Evolutionary conservation across 2,329 filamentous ascomycete genomes (phyloP).

Genomic region (Penicillium digitatum): DNA sequence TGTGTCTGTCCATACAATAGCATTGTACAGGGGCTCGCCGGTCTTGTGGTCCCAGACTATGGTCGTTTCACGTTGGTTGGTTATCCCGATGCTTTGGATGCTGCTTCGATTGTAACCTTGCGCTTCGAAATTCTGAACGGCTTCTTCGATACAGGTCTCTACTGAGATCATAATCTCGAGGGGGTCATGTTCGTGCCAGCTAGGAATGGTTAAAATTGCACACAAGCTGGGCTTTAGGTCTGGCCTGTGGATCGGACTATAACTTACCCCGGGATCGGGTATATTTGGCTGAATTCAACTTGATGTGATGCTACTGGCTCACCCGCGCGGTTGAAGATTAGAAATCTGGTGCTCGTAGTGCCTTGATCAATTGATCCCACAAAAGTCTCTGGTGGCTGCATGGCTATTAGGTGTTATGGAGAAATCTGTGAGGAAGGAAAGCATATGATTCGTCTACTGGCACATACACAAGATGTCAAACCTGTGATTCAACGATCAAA

Average conservation of each 20-base stretch:
- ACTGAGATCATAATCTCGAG: slow-evolving; percentile 70
- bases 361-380: slow-evolving; percentile 88
- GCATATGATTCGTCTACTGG: not conserved
- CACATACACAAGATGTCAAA: not conserved
- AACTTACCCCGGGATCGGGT: slow-evolving; percentile 77
- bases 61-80: slow-evolving; percentile 86
- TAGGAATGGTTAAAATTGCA: slow-evolving; percentile 33
- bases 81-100: slow-evolving; percentile 76
- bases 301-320: slow-evolving; percentile 78
- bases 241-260: not conserved
- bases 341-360: slow-evolving; percentile 80
- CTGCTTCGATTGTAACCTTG: slow-evolving; percentile 61
- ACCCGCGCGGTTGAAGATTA: slow-evolving; percentile 79
- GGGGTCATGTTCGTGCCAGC: slow-evolving; percentile 87
- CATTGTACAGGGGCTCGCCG: slow-evolving; percentile 75
- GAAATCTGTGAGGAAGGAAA: not conserved
- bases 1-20: slow-evolving; percentile 87
- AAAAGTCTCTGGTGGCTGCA: slow-evolving; percentile 46
- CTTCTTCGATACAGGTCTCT: slow-evolving; percentile 71
- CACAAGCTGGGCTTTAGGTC: not conserved
- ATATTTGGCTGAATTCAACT: slow-evolving; percentile 78
- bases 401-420: slow-evolving; percentile 1
- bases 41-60: slow-evolving; percentile 78
- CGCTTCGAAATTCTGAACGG: slow-evolving; percentile 63
- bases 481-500: not conserved